These are phyloP conservation scores for Pythium phragmiticola DNA, from an alignment of 352 stramenopile genomes.

Conservation along the genomic window DNA sequence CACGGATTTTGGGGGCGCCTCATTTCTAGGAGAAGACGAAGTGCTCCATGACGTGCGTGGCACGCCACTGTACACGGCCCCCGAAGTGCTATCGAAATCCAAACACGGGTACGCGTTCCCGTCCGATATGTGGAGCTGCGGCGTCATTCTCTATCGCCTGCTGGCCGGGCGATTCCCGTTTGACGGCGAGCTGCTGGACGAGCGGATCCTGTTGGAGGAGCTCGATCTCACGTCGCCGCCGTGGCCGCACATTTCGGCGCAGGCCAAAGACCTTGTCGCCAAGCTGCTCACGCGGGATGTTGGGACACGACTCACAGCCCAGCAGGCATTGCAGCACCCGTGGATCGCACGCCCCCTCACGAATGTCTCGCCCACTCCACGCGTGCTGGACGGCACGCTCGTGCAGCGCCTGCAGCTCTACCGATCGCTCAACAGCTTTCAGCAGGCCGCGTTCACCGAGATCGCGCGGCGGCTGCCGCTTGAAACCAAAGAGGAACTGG, in stretches of 20 bases:
- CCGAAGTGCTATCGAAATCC: conserved; percentile 47
- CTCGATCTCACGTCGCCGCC: conserved; percentile 50
- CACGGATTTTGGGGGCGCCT: conserved; percentile 73
- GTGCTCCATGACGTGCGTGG: conserved; percentile 51
- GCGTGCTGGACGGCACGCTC: conserved; percentile 55
- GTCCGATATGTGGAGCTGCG: conserved; percentile 79
- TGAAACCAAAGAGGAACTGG: conserved; percentile 50
- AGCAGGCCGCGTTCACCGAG: conserved; percentile 63
- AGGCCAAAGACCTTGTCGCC: conserved; percentile 56
- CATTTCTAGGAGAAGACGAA: conserved; percentile 46
- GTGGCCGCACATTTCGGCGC: conserved; percentile 51
- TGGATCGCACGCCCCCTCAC: conserved; percentile 46
- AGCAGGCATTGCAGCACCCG: conserved; percentile 63
- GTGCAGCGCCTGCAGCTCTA: conserved; percentile 77
- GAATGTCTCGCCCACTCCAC: conserved; percentile 3
- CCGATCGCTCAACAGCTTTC: conserved; percentile 65
- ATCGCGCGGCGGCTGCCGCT: conserved; percentile 52
- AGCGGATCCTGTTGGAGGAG: conserved; percentile 57
- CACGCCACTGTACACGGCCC: conserved; percentile 73
- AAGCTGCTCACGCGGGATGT: conserved; percentile 53
- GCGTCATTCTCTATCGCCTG: conserved; percentile 72
- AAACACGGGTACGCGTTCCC: conserved; percentile 53
- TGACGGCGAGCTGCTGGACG: conserved; percentile 53
- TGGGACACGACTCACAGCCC: conserved; percentile 40
- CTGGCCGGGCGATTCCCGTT: conserved; percentile 67